phyloP scores from a whole-genome alignment of 2,329 filamentous ascomycete species.

The Colletotrichum tanaceti region DNA sequence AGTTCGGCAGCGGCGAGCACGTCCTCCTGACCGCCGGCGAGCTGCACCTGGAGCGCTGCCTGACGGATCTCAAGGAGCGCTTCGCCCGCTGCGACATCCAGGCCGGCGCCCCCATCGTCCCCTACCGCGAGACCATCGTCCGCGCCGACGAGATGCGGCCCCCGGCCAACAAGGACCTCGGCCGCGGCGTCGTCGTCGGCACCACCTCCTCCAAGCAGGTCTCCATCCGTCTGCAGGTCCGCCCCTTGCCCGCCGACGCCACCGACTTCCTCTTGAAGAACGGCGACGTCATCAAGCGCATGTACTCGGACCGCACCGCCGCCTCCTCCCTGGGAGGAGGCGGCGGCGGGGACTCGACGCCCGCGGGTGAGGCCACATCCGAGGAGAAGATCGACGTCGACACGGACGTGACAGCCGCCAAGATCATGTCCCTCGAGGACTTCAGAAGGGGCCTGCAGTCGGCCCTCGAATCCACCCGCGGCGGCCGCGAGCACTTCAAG shows the following conservation, averaged over 20 bases:
- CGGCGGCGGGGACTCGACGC: conserved; percentile 47
- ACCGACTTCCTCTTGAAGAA: conserved; percentile 90
- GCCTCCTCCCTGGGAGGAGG: no score
- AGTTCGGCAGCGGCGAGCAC: conserved; percentile 92
- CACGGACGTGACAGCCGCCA: conserved; percentile 66
- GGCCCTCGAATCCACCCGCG: conserved; percentile 76
- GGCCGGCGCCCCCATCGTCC: conserved; percentile 92
- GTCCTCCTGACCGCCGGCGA: conserved; percentile 95
- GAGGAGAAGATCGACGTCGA: conserved; percentile 59
- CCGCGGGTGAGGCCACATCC: conserved; percentile 40
- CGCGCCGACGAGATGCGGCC: conserved; percentile 91
- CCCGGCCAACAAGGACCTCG: conserved; percentile 85
- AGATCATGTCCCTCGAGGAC: conserved; percentile 76
- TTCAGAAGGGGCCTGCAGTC: conserved; percentile 79
- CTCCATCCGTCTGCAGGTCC: conserved; percentile 78
- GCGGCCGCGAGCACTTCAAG: conserved; percentile 79
- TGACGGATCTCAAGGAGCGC: conserved; percentile 91
- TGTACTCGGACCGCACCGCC: conserved; percentile 76
- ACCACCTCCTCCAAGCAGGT: conserved; percentile 89
- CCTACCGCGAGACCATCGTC: conserved; percentile 93
- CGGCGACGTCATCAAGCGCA: conserved; percentile 77
- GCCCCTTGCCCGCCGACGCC: conserved; percentile 80
- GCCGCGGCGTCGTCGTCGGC: conserved; percentile 81
- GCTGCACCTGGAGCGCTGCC: conserved; percentile 89
- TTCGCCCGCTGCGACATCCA: conserved; percentile 97